These are phyloP conservation scores for Madurella mycetomatis DNA, from an alignment of 2,329 filamentous ascomycete genomes.

Conservation along the genomic window DNA sequence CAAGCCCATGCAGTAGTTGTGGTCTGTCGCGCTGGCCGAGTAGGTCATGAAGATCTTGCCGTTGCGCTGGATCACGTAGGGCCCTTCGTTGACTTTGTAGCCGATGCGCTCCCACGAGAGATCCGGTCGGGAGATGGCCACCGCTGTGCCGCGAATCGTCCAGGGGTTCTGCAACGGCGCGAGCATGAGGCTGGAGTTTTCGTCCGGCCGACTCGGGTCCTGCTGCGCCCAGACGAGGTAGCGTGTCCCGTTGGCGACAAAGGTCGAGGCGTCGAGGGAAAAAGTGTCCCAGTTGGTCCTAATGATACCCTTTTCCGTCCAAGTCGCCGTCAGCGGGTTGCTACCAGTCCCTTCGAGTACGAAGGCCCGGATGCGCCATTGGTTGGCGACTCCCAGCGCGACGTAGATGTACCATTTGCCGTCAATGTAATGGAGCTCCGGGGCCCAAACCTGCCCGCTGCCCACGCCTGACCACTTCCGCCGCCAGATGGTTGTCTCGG, in stretches of 20 bases:
- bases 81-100: slow-evolving; percentile 25
- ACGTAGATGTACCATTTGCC: slow-evolving; percentile 52
- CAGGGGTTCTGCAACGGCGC: slow-evolving; percentile 28
- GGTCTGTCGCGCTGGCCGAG: slow-evolving; percentile 25
- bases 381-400: slow-evolving; percentile 29
- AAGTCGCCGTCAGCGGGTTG: slow-evolving; percentile 27
- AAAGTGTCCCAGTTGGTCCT: slow-evolving; percentile 31
- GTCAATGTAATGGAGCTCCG: slow-evolving; percentile 48
- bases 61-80: slow-evolving; percentile 20
- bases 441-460: slow-evolving; percentile 48
- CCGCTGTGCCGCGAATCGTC: slow-evolving; percentile 24
- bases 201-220: slow-evolving; percentile 23
- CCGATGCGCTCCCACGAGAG: slow-evolving; percentile 22
- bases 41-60: slow-evolving; percentile 23
- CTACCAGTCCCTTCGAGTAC: slow-evolving; percentile 30
- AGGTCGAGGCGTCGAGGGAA: slow-evolving; percentile 29
- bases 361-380: slow-evolving; percentile 27
- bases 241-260: slow-evolving; percentile 27
- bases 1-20: slow-evolving; percentile 30
- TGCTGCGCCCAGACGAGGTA: slow-evolving; percentile 31
- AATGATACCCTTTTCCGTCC: slow-evolving; percentile 29
- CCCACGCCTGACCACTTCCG: slow-evolving; percentile 40
- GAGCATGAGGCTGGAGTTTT: slow-evolving; percentile 27
- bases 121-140: slow-evolving; percentile 20
- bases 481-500: slow-evolving; percentile 31